These are phyloP conservation scores for Colletotrichum sp. DNA, from an alignment of 2,329 filamentous ascomycete genomes.

Conservation along the genomic window DNA sequence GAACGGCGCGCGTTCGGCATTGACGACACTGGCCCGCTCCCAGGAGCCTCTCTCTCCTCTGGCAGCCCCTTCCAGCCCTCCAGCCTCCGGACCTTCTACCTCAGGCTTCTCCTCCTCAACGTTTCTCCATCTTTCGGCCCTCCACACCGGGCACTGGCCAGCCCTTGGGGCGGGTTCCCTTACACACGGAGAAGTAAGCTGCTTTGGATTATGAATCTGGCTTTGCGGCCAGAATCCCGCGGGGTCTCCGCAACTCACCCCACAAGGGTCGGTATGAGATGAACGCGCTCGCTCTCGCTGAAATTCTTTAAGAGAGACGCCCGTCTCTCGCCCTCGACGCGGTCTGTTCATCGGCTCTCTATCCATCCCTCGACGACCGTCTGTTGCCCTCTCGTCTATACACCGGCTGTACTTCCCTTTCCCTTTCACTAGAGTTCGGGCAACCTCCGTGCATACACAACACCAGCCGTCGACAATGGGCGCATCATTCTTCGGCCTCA, in stretches of 20 bases:
- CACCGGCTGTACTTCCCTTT: not conserved
- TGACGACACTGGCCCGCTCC: conserved; percentile 1
- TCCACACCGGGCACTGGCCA: not conserved
- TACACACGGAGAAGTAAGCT: conserved; percentile 10
- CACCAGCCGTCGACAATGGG: conserved; percentile 9
- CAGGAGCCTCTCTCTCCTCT: not conserved
- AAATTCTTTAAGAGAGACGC: conserved; percentile 4
- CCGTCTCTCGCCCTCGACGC: not conserved
- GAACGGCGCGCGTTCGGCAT: conserved; percentile 12
- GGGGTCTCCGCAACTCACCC: conserved; percentile 21
- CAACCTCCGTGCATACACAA: not conserved
- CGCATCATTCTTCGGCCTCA: conserved; percentile 33
- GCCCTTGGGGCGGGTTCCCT: not conserved
- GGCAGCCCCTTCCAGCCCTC: not conserved
- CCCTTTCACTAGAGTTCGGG: not conserved
- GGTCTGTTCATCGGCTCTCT: not conserved
- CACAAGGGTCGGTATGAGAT: conserved; percentile 14
- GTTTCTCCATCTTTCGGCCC: conserved; percentile 17
- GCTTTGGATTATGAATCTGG: conserved; percentile 14
- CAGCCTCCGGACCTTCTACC: not conserved
- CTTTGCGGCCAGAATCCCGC: conserved; percentile 19
- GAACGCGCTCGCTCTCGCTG: not conserved
- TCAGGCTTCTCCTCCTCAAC: not conserved
- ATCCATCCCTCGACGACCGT: conserved; percentile 1
- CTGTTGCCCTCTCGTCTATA: not conserved